These are phyloP conservation scores for Dioszegia hungarica DNA, from an alignment of 768 basidiomycete species.

Conservation along the genomic window DNA sequence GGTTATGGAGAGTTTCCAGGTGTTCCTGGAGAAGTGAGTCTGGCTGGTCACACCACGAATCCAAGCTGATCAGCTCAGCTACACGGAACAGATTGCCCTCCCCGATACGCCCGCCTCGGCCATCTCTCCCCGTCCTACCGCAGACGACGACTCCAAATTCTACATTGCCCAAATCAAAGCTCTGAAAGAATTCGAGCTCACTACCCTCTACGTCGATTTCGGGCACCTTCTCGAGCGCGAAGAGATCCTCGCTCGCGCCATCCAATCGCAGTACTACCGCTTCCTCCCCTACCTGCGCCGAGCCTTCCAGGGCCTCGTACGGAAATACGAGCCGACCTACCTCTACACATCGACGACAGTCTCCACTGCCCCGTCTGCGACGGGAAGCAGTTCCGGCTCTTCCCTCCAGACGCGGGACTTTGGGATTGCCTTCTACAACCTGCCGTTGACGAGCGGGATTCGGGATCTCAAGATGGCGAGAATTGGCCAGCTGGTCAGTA, in stretches of 20 bases:
- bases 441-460: conserved; percentile 90
- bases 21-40: conserved; percentile 77
- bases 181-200: conserved; percentile 90
- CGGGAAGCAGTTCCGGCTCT: conserved; percentile 54
- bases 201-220: conserved; percentile 95
- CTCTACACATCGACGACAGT: conserved; percentile 76
- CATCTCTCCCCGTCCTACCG: conserved; percentile 17
- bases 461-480: conserved; percentile 86
- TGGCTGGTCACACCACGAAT: not conserved
- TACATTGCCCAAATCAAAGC: conserved; percentile 92
- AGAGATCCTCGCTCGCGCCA: conserved; percentile 87
- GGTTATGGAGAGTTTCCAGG: conserved; percentile 84
- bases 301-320: conserved; percentile 81
- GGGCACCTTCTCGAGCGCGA: conserved; percentile 82
- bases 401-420: conserved; percentile 91
- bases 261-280: conserved; percentile 91
- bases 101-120: conserved; percentile 69
- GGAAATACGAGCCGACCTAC: conserved; percentile 86
- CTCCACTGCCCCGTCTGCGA: conserved; percentile 62
- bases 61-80: conserved; percentile 54
- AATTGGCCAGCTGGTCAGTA: conserved; percentile 89
- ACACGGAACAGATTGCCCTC: conserved; percentile 72
- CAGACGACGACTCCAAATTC: conserved; percentile 61
- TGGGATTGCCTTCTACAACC: conserved; percentile 87
- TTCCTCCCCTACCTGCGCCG: conserved; percentile 92